Percentiles rank a stretch among this genome's conserved stretches.
These are phyloP conservation scores for Camelina laxa DNA, from an alignment of 345 rosid species.

Conservation along the genomic window DNA sequence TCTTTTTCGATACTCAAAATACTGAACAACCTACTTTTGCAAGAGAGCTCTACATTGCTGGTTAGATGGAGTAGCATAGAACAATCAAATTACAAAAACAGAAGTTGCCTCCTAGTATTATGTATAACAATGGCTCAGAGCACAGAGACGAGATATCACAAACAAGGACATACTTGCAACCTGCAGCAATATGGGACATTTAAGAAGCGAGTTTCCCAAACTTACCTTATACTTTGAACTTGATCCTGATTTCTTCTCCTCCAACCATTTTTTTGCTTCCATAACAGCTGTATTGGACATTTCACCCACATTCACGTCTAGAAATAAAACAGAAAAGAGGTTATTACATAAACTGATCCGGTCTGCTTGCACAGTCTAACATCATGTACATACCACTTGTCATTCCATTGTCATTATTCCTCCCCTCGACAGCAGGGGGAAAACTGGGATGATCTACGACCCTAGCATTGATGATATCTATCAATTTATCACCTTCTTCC, in stretches of 20 bases:
- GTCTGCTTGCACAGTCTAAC: slow-evolving; percentile 31
- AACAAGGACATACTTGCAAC: slow-evolving; percentile 51
- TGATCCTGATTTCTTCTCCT: slow-evolving; percentile 74
- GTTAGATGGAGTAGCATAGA: slow-evolving; percentile 17
- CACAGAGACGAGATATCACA: slow-evolving; percentile 17
- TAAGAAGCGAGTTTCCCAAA: slow-evolving; percentile 45
- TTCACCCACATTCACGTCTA: slow-evolving; percentile 60
- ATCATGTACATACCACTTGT: slow-evolving; percentile 50
- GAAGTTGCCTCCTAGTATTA: not conserved
- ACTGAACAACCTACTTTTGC: slow-evolving; percentile 9
- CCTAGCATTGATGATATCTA: slow-evolving; percentile 71
- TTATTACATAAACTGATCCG: slow-evolving; percentile 25
- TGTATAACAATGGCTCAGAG: slow-evolving; percentile 5
- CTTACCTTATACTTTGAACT: slow-evolving; percentile 58
- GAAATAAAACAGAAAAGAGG: slow-evolving; percentile 32
- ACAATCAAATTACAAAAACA: slow-evolving; percentile 22
- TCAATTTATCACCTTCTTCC: slow-evolving; percentile 80
- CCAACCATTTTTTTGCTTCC: slow-evolving; percentile 85
- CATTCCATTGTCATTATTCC: slow-evolving; percentile 36
- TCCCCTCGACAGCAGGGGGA: slow-evolving; percentile 41
- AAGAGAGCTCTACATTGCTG: slow-evolving; percentile 10
- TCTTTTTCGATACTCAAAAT: not conserved
- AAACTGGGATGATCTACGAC: slow-evolving; percentile 51
- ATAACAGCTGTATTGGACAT: slow-evolving; percentile 54
- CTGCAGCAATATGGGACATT: slow-evolving; percentile 44